These are phyloP conservation scores for Epichloe gansuensis DNA, from an alignment of 2,329 filamentous ascomycete genomes.

Conservation along the genomic window DNA sequence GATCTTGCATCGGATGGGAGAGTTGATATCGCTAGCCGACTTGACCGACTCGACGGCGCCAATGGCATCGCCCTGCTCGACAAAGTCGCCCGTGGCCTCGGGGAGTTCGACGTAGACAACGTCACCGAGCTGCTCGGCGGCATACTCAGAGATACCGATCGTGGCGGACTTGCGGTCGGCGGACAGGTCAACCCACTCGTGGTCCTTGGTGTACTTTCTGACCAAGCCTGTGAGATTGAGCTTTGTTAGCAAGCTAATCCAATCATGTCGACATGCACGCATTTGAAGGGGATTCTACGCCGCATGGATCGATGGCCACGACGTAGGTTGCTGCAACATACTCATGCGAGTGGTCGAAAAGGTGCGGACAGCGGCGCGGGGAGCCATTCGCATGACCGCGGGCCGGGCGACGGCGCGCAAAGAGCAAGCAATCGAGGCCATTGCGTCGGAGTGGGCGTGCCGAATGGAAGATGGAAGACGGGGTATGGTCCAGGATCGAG, in stretches of 20 bases:
- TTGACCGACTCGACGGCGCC: conserved; percentile 98
- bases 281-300: too few relatives aligned
- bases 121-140: conserved; percentile 83
- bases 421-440: conserved; percentile 51
- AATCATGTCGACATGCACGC: neutral
- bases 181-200: conserved; percentile 93
- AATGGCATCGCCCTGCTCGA: conserved; percentile 68
- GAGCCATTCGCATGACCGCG: conserved; percentile 25
- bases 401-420: conserved; percentile 36
- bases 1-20: conserved; percentile 69
- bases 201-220: conserved; percentile 90
- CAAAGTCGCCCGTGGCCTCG: conserved; percentile 46
- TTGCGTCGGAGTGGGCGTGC: conserved; percentile 21
- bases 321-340: conserved; percentile 13
- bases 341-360: conserved; percentile 29
- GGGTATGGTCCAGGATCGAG: neutral
- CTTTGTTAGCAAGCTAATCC: neutral
- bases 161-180: conserved; percentile 71
- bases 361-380: conserved; percentile 29
- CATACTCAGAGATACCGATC: conserved; percentile 81
- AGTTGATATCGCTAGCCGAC: conserved; percentile 93
- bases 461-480: neutral
- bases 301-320: too few relatives aligned
- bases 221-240: conserved; percentile 36
- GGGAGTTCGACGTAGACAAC: conserved; percentile 97